Percentiles rank a stretch among this genome's conserved stretches.
These are phyloP conservation scores for Neurospora pannonica DNA, from an alignment of 495 filamentous ascomycete species.

Conservation along the genomic window DNA sequence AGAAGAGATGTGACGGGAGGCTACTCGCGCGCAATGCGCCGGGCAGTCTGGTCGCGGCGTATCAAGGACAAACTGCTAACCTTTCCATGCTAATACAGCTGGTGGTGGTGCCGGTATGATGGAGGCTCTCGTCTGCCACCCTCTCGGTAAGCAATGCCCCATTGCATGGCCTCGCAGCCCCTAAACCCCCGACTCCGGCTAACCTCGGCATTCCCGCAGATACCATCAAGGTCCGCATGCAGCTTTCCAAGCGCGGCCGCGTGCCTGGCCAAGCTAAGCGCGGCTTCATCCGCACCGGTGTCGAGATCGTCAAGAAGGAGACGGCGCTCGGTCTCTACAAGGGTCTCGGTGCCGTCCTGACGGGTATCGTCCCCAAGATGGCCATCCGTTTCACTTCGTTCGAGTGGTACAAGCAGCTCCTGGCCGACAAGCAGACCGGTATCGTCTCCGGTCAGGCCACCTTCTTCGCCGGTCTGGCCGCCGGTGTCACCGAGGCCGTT, in stretches of 20 bases:
- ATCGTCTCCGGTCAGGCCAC: slow-evolving; percentile 62
- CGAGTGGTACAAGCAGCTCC: slow-evolving; percentile 81
- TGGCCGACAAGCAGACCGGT: slow-evolving; percentile 63
- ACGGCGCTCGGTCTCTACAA: slow-evolving; percentile 92
- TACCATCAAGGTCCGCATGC: slow-evolving; percentile 99
- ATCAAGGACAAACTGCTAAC: slow-evolving; percentile 15
- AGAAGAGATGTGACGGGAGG: not conserved
- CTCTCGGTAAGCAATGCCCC: slow-evolving; percentile 57
- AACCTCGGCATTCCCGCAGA: slow-evolving; percentile 36
- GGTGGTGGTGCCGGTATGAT: slow-evolving; percentile 98
- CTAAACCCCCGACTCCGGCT: not conserved
- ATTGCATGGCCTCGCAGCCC: not conserved
- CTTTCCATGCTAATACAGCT: slow-evolving; percentile 41
- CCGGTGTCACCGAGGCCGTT: slow-evolving; percentile 93
- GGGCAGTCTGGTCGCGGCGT: not conserved
- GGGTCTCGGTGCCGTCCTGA: slow-evolving; percentile 88
- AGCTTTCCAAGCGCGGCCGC: slow-evolving; percentile 79
- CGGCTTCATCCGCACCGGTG: slow-evolving; percentile 80
- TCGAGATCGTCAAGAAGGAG: slow-evolving; percentile 79
- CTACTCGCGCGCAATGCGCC: not conserved
- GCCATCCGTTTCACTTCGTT: slow-evolving; percentile 98
- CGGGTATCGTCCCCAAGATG: slow-evolving; percentile 98
- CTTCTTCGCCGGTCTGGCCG: slow-evolving; percentile 84
- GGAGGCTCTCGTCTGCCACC: slow-evolving; percentile 96
- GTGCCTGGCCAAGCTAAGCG: slow-evolving; percentile 74